These are phyloP conservation scores for Debaryomyces udenii DNA, from an alignment of 1,139 yeast species.

Conservation along the genomic window DNA sequence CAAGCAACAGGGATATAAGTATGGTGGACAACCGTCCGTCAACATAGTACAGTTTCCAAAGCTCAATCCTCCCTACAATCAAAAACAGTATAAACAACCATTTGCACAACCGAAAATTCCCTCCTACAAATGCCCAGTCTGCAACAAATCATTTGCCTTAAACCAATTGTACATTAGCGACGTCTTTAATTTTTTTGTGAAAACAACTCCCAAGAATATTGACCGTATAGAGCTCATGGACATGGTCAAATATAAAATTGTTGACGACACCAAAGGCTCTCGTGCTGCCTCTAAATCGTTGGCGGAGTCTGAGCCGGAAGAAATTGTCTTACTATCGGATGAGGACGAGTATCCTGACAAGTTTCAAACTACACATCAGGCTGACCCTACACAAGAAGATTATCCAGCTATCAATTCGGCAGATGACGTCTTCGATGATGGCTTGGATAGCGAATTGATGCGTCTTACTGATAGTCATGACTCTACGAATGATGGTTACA, in stretches of 20 bases:
- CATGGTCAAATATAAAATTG: conserved; percentile 36
- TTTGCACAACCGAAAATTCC: conserved; percentile 21
- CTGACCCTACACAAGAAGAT: not conserved
- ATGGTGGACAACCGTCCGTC: conserved; percentile 11
- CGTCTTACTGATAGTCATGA: conserved; percentile 13
- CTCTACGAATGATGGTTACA: conserved; percentile 7
- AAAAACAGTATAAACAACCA: conserved; percentile 5
- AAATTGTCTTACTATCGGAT: conserved; percentile 32
- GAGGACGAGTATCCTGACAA: conserved; percentile 26
- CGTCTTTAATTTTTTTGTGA: conserved; percentile 46
- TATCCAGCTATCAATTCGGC: conserved; percentile 8
- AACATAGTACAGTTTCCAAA: conserved; percentile 17
- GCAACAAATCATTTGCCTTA: conserved; percentile 39
- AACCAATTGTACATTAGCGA: conserved; percentile 44
- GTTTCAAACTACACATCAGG: not conserved
- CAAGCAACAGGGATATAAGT: conserved; percentile 1
- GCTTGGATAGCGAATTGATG: conserved; percentile 24
- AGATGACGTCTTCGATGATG: conserved; percentile 26
- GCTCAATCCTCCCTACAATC: conserved; percentile 1
- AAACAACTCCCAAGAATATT: conserved; percentile 39
- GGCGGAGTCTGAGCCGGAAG: conserved; percentile 19
- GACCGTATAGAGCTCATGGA: conserved; percentile 43
- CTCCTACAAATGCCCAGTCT: conserved; percentile 44
- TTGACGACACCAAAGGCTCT: conserved; percentile 26
- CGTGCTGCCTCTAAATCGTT: conserved; percentile 9